phyloP scores from a whole-genome alignment of 2,329 filamentous ascomycete species.

The Zymoseptoria tritici region DNA sequence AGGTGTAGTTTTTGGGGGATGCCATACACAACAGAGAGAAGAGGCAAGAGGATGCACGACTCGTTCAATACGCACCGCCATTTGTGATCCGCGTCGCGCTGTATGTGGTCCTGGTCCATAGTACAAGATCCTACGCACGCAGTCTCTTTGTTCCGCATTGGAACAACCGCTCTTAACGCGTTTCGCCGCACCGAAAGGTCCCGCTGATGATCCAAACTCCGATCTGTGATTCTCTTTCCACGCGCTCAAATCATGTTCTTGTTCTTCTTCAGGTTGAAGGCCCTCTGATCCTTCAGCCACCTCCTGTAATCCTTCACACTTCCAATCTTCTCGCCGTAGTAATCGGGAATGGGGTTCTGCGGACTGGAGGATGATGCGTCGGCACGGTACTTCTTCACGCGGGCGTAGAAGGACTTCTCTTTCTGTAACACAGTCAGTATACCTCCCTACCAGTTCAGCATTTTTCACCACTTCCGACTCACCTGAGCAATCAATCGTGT shows the following conservation, averaged over 20 bases:
- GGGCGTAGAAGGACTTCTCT: conserved; percentile 86
- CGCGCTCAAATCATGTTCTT: conserved; percentile 50
- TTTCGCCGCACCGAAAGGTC: background rate
- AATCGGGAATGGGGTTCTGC: conserved; percentile 90
- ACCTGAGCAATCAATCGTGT: conserved; percentile 65
- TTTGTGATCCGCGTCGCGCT: background rate
- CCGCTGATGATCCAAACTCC: background rate
- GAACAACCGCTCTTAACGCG: background rate
- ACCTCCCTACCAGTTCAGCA: too few species aligned
- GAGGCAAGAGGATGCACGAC: background rate
- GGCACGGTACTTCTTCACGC: conserved; percentile 86
- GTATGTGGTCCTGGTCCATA: background rate
- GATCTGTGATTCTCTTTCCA: background rate
- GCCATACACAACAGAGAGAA: background rate
- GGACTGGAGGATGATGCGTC: conserved; percentile 85
- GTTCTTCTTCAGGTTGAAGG: conserved; percentile 84
- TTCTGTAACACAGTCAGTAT: conserved; percentile 49
- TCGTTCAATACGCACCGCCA: background rate
- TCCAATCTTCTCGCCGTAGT: conserved; percentile 97
- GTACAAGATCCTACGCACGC: background rate
- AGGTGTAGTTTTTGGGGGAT: background rate
- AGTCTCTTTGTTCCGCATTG: background rate
- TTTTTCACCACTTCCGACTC: conserved; percentile 23
- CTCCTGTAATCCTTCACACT: conserved; percentile 85
- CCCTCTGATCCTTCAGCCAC: conserved; percentile 96